phyloP scores from a whole-genome alignment of 2,329 filamentous ascomycete genomes.

The Cercospora janseana region DNA sequence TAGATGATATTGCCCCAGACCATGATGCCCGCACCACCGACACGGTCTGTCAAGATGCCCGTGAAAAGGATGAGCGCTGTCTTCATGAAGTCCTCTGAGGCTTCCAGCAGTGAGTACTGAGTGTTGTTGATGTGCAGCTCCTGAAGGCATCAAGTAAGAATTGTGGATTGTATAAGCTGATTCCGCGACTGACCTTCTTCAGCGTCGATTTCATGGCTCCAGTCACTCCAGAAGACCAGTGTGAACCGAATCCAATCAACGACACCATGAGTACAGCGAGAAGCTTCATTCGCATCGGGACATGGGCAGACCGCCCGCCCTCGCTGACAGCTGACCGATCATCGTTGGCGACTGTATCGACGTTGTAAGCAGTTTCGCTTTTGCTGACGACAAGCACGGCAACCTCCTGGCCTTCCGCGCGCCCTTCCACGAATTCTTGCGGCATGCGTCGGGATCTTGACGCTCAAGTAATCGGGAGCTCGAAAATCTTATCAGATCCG shows the following conservation, averaged over 20 bases:
- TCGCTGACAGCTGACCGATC: conserved; percentile 8
- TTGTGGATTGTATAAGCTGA: too few species aligned
- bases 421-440: neutral
- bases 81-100: conserved; percentile 62
- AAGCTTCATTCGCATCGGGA: conserved; percentile 38
- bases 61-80: conserved; percentile 55
- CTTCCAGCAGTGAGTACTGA: conserved; percentile 58
- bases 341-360: conserved; percentile 12
- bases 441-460: neutral
- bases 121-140: conserved; percentile 60
- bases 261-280: conserved; percentile 53
- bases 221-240: conserved; percentile 61
- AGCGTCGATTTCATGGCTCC: conserved; percentile 61
- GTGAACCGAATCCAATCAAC: conserved; percentile 58
- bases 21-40: conserved; percentile 59
- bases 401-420: too few species aligned
- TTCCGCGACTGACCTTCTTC: conserved; percentile 47
- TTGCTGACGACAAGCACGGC: neutral
- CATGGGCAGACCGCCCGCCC: conserved; percentile 18
- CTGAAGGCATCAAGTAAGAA: neutral
- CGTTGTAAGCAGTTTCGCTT: neutral
- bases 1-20: conserved; percentile 62
- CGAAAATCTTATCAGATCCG: conserved; percentile 7
- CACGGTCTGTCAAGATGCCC: conserved; percentile 57
- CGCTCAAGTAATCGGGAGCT: neutral